Base-by-base conservation (phyloP, 2,329 filamentous ascomycete genomes). In the Aspergillus cejpii region DNA sequence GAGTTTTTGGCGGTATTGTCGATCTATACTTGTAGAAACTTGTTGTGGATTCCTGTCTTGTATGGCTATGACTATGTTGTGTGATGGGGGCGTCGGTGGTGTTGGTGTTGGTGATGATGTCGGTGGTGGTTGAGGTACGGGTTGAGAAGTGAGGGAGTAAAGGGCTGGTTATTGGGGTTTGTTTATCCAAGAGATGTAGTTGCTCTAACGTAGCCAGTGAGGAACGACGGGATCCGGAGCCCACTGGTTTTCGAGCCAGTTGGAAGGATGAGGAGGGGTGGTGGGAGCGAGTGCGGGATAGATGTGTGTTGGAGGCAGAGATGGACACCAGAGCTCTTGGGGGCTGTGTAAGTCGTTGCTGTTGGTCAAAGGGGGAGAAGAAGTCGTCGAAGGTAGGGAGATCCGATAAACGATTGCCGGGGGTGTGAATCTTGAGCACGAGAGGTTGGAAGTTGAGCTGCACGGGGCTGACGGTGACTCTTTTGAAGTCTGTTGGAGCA, bases 381-480 rank as follows among this genome's bases (percentile, higher is more conserved):
- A 70, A 66, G 2, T 57, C 42, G 14, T 66, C 63, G 48, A 75
- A 75, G 19, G 60, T 59, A 15, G 72, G 72, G 23, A 75, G 60
- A 45, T 70, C 63, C 21, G 72, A 69, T 11, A 74, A 55, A 45
- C 63, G 61, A 53, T 72, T 69, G 29, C 64, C 64, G n/a, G 67
- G 62, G 41, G 62, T 55, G 53, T 73, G 66, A 42, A 75, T 73
- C 52, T 65, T 74, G 37, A 74, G 59, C 54, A 74, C 65, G n/a
- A 74, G 58, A 3, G 71, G 71, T 26, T 64, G 57, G 51, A 67
- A 73, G 51, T 50, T 15, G 51, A 21, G 8, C 31, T 34, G 15
- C 14, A 34, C 10, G 31, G 14, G 8, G 44, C 43, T 14, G 47
- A 33, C 20, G 53, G 46, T 55, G 12, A 70, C 65, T 49, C 60